These are phyloP conservation scores for Aspergillus ellipticus DNA, from an alignment of 495 filamentous ascomycete species.

Conservation along the genomic window DNA sequence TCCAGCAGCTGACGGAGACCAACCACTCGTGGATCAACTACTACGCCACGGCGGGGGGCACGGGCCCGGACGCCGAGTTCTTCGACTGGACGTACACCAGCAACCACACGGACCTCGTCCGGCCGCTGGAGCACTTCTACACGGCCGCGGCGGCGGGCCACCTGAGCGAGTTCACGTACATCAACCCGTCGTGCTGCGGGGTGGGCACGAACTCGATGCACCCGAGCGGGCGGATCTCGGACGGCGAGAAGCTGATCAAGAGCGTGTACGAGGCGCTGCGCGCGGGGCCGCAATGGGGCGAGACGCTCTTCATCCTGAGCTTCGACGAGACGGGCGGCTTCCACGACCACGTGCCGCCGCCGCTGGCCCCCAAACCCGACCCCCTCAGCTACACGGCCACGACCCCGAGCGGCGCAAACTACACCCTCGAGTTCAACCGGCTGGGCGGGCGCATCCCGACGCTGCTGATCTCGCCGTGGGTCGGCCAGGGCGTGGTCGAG, in stretches of 20 bases:
- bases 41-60: conserved; percentile 38
- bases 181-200: conserved; percentile 52
- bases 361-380: conserved; percentile 36
- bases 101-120: conserved; percentile 29
- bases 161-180: conserved; percentile 45
- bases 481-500: conserved; percentile 42
- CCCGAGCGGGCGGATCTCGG: conserved; percentile 40
- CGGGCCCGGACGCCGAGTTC: conserved; percentile 32
- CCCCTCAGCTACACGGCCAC: conserved; percentile 42
- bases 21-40: conserved; percentile 50
- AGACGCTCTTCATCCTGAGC: conserved; percentile 46
- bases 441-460: conserved; percentile 49
- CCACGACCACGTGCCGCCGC: conserved; percentile 48
- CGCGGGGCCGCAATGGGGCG: conserved; percentile 40
- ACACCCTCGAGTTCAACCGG: conserved; percentile 45
- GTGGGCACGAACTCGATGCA: conserved; percentile 45
- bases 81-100: conserved; percentile 41
- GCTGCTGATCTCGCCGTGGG: conserved; percentile 48
- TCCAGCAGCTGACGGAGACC: conserved; percentile 45
- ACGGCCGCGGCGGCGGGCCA: conserved; percentile 33
- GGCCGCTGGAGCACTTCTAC: conserved; percentile 34
- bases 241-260: conserved; percentile 49
- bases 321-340: conserved; percentile 51
- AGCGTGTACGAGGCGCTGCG: conserved; percentile 48
- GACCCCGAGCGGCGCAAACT: conserved; percentile 35